phyloP scores from a whole-genome alignment of 2,329 filamentous ascomycete genomes.

The Aspergillus udagawae region DNA sequence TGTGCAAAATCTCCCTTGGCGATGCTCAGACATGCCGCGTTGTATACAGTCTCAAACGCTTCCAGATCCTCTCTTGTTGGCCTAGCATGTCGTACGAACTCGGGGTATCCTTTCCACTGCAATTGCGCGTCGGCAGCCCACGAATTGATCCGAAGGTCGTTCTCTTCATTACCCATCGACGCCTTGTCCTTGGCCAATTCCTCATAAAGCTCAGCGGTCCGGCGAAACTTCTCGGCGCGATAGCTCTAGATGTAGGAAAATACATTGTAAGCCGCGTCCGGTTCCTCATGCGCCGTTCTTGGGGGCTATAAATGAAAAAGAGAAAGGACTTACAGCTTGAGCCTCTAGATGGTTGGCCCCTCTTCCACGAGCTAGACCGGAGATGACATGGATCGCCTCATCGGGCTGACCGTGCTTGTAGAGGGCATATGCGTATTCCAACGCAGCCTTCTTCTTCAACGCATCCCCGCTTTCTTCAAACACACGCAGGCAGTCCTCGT shows the following conservation, averaged over 20 bases:
- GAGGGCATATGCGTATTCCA: conserved; percentile 61
- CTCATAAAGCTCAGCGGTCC: conserved; percentile 53
- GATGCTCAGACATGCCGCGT: conserved; percentile 61
- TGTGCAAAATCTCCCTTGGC: conserved; percentile 57
- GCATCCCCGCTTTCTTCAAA: conserved; percentile 52
- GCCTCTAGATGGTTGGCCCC: conserved; percentile 59
- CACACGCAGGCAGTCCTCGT: conserved; percentile 55
- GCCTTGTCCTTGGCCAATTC: conserved; percentile 42
- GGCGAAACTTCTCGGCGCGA: conserved; percentile 56
- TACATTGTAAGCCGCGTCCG: not conserved
- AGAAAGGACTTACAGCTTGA: conserved; percentile 48
- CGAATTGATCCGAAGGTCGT: conserved; percentile 59
- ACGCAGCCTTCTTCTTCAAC: conserved; percentile 51
- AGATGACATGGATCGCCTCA: conserved; percentile 52
- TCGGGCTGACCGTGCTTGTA: conserved; percentile 57
- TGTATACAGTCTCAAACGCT: conserved; percentile 62
- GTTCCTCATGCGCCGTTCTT: not conserved
- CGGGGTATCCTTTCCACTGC: conserved; percentile 54
- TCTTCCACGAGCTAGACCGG: conserved; percentile 38
- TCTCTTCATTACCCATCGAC: conserved; percentile 48
- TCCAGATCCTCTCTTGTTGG: conserved; percentile 57
- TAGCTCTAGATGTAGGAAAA: conserved; percentile 38
- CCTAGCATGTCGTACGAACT: conserved; percentile 50
- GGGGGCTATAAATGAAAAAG: not conserved
- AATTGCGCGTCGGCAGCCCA: conserved; percentile 60